Conservation (phyloP, 352 stramenopile species). For the Pythium rhizo-oryzae region DNA sequence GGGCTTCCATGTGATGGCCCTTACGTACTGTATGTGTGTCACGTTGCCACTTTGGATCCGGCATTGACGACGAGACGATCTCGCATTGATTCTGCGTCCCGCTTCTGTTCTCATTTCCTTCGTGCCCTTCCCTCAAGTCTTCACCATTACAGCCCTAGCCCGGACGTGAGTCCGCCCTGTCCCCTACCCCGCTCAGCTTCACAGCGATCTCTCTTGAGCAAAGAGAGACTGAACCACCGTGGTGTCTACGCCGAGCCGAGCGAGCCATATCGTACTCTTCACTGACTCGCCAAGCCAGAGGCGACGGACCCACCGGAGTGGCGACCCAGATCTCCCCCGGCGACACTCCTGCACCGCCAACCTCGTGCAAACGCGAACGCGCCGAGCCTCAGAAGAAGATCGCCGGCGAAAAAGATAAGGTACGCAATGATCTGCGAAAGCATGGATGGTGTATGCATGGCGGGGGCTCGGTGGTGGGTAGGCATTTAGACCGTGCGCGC, state of each 20-base stretch:
- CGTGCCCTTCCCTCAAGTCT: slow-evolving; percentile 25
- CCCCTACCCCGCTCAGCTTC: slow-evolving; percentile 17
- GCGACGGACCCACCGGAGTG: neutral
- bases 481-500: neutral
- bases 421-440: neutral
- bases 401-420: slow-evolving; percentile 12
- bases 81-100: slow-evolving; percentile 18
- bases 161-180: slow-evolving; percentile 18
- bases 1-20: neutral
- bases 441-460: neutral
- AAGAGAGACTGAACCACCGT: slow-evolving; percentile 25
- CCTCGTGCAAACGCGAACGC: slow-evolving; percentile 15
- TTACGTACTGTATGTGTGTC: slow-evolving; percentile 12
- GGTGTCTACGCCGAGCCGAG: slow-evolving; percentile 21
- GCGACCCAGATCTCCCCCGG: slow-evolving; percentile 20
- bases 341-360: slow-evolving; percentile 19
- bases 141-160: slow-evolving; percentile 29
- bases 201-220: slow-evolving; percentile 9
- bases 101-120: slow-evolving; percentile 25
- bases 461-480: neutral
- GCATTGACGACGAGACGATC: slow-evolving; percentile 24
- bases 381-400: slow-evolving; percentile 9
- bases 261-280: slow-evolving; percentile 28
- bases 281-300: slow-evolving; percentile 2
- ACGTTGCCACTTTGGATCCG: slow-evolving; percentile 24